phyloP scores from a whole-genome alignment of 768 basidiomycete genomes.

The Paxillus ammoniavirescens region DNA sequence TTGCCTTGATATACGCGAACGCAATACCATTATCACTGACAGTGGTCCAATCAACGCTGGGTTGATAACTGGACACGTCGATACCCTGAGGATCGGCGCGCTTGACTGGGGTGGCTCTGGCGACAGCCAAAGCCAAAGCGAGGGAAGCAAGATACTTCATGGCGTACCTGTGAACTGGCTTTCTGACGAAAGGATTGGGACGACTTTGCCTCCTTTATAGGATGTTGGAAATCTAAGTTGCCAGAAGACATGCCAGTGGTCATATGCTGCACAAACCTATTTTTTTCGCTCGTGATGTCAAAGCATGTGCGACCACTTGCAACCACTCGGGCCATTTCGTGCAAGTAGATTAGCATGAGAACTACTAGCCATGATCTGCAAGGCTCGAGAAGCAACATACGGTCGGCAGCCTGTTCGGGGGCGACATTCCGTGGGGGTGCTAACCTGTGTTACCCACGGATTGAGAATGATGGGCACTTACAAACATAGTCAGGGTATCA shows the following conservation, averaged over 20 bases:
- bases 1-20: conserved; percentile 68
- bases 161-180: background rate
- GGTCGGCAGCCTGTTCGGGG: background rate
- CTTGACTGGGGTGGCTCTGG: conserved; percentile 14
- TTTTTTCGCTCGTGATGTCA: conserved; percentile 6
- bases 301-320: conserved; percentile 11
- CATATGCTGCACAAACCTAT: background rate
- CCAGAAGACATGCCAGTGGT: background rate
- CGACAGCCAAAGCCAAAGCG: conserved; percentile 13
- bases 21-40: conserved; percentile 50
- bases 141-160: conserved; percentile 24
- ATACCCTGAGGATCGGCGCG: conserved; percentile 48
- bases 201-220: conserved; percentile 11
- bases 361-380: too few relatives aligned
- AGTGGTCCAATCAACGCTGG: conserved; percentile 48
- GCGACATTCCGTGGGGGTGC: background rate
- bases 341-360: background rate
- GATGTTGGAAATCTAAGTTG: too few relatives aligned
- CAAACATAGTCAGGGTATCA: background rate
- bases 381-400: background rate
- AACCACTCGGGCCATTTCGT: background rate
- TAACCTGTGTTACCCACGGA: background rate
- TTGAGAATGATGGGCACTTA: background rate
- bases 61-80: conserved; percentile 54
- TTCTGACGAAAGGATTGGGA: background rate